These are phyloP conservation scores for Elsinoe fawcettii DNA, from an alignment of 2,329 filamentous ascomycete species.

Conservation along the genomic window DNA sequence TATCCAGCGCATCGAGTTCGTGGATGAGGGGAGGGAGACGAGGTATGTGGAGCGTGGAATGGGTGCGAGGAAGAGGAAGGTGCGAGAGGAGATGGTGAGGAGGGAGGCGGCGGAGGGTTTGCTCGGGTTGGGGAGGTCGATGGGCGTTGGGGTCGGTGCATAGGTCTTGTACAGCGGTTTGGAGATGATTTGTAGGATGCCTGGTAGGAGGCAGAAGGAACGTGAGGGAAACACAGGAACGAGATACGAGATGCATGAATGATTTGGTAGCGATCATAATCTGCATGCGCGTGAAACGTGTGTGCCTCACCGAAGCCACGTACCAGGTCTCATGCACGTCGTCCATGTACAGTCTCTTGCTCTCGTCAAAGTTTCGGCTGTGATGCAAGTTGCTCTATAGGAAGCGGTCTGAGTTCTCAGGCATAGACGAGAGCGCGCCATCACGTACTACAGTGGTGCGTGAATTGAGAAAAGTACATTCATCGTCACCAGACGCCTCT, in stretches of 20 bases:
- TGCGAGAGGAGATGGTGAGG: slow-evolving; percentile 33
- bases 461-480: background rate
- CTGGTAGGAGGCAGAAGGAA: no score
- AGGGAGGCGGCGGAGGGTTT: slow-evolving; percentile 27
- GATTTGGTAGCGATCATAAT: background rate
- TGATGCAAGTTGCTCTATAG: no score
- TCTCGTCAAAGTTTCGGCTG: no score
- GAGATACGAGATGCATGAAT: background rate
- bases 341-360: no score
- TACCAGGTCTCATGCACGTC: no score
- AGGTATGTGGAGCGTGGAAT: slow-evolving; percentile 39
- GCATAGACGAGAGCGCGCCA: no score
- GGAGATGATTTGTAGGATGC: no score
- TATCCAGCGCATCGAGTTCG: slow-evolving; percentile 74
- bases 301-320: no score
- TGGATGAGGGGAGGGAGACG: slow-evolving; percentile 60
- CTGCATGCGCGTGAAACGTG: no score
- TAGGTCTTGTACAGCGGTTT: no score
- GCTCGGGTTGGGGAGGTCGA: slow-evolving; percentile 13
- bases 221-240: background rate
- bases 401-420: no score
- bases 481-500: background rate
- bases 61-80: slow-evolving; percentile 42
- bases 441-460: no score
- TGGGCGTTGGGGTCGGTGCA: slow-evolving; percentile 12